A percentile compares a stretch with the other conserved stretches of the same genome.
Conservation (phyloP, 2,329 filamentous ascomycete genomes). For the Parastagonospora avenae region DNA sequence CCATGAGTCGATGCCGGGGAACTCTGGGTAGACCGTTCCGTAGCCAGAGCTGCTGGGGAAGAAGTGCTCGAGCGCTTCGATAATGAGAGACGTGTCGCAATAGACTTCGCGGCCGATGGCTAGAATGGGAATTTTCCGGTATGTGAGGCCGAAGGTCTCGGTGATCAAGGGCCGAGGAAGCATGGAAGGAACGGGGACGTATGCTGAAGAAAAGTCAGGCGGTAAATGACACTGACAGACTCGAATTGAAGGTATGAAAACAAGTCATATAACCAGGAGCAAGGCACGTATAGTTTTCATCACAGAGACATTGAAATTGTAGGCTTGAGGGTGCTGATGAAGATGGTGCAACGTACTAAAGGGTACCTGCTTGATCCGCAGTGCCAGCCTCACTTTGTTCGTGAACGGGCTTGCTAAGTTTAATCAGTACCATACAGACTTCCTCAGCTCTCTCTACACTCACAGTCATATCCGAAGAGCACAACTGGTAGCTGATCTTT, state of each 20-base stretch:
- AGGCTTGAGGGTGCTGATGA: neutral
- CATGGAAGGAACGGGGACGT: slow-evolving; percentile 48
- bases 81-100: slow-evolving; percentile 42
- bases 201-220: slow-evolving; percentile 21
- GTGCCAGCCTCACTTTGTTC: slow-evolving; percentile 45
- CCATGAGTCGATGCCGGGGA: slow-evolving; percentile 30
- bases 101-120: slow-evolving; percentile 42
- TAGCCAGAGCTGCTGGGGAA: slow-evolving; percentile 37
- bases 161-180: slow-evolving; percentile 46
- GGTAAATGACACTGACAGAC: neutral
- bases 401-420: slow-evolving; percentile 39
- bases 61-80: slow-evolving; percentile 41
- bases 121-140: slow-evolving; percentile 46
- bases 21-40: slow-evolving; percentile 42
- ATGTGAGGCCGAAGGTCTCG: slow-evolving; percentile 44
- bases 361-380: slow-evolving; percentile 46
- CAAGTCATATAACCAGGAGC: neutral
- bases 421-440: neutral
- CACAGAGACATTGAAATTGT: neutral
- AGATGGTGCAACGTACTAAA: slow-evolving; percentile 35
- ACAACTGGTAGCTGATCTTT: slow-evolving; percentile 11
- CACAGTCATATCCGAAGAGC: slow-evolving; percentile 36
- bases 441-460: neutral
- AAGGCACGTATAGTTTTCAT: too few relatives aligned
- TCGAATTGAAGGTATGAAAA: neutral